Percentiles rank a stretch among this genome's conserved stretches.
phyloP scores from a whole-genome alignment of 371 early-diverging fungal species.

The Haplosporangium sp. region DNA sequence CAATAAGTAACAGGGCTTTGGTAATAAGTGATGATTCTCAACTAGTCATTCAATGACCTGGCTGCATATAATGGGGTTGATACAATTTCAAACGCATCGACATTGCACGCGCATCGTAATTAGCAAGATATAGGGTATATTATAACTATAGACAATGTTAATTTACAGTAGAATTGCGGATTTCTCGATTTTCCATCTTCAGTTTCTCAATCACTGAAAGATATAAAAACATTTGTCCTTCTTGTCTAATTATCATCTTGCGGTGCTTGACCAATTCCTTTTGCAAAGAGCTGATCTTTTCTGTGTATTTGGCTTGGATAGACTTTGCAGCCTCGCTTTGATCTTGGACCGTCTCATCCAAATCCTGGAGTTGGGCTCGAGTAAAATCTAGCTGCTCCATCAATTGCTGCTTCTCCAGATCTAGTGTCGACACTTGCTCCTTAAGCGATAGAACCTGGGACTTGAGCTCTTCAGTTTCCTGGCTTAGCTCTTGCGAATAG shows the following conservation, averaged over 20 bases:
- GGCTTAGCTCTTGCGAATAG: neutral
- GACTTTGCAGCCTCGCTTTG: slow-evolving; percentile 33
- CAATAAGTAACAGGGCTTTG: too few species aligned
- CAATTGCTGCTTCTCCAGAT: slow-evolving; percentile 22
- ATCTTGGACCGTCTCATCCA: slow-evolving; percentile 31
- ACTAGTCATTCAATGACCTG: too few species aligned
- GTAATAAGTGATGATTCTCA: too few species aligned
- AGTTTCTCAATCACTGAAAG: slow-evolving; percentile 43
- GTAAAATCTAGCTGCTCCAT: slow-evolving; percentile 11
- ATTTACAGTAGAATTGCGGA: neutral
- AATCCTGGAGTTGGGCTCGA: slow-evolving; percentile 12
- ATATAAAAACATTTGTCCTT: slow-evolving; percentile 37
- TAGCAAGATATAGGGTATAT: too few species aligned
- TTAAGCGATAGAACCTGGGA: slow-evolving; percentile 14
- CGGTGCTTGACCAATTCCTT: slow-evolving; percentile 14
- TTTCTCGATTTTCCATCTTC: slow-evolving; percentile 18
- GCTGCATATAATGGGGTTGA: too few species aligned
- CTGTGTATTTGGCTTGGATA: slow-evolving; percentile 19
- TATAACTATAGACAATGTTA: neutral
- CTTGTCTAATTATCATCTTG: slow-evolving; percentile 30
- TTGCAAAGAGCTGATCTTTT: slow-evolving; percentile 11
- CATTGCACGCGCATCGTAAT: too few species aligned
- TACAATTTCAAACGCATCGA: too few species aligned
- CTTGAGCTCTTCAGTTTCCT: slow-evolving; percentile 6
- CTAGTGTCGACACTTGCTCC: slow-evolving; percentile 5